These are phyloP conservation scores for Castanea mollissima DNA, from an alignment of 306 rosid species.

Conservation along the genomic window DNA sequence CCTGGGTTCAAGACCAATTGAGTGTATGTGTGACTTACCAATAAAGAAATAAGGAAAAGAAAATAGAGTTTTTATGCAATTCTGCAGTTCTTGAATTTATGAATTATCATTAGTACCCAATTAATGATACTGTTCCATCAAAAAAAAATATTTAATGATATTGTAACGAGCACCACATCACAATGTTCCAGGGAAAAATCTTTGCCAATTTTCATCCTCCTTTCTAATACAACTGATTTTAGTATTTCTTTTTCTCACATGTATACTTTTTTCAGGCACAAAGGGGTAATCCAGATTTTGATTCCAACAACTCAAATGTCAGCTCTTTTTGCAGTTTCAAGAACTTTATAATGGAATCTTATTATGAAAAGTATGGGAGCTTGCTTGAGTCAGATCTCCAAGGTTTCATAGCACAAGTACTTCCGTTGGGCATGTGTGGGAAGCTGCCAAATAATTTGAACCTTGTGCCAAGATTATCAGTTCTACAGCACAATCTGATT, in stretches of 20 bases:
- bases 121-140: neutral
- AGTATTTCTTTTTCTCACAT: neutral
- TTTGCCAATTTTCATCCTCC: neutral
- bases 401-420: slow-evolving; percentile 49
- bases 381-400: slow-evolving; percentile 52
- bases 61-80: neutral
- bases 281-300: slow-evolving; percentile 26
- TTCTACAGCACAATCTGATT: slow-evolving; percentile 43
- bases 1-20: no score
- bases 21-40: no score
- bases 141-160: neutral
- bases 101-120: neutral
- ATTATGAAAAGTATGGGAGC: slow-evolving; percentile 38
- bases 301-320: slow-evolving; percentile 2
- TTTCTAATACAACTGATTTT: neutral
- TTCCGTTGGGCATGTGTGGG: slow-evolving; percentile 42
- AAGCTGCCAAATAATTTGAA: slow-evolving; percentile 33
- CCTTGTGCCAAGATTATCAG: slow-evolving; percentile 33
- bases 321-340: slow-evolving; percentile 27
- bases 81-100: neutral
- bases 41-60: no score
- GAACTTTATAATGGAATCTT: slow-evolving; percentile 54
- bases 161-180: neutral
- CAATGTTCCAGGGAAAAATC: neutral
- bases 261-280: slow-evolving; percentile 43